A percentile compares a stretch with the other conserved stretches of the same genome.
Evolutionary conservation across 2,329 filamentous ascomycete species (phyloP).

Genomic region (Penicillium sp.): DNA sequence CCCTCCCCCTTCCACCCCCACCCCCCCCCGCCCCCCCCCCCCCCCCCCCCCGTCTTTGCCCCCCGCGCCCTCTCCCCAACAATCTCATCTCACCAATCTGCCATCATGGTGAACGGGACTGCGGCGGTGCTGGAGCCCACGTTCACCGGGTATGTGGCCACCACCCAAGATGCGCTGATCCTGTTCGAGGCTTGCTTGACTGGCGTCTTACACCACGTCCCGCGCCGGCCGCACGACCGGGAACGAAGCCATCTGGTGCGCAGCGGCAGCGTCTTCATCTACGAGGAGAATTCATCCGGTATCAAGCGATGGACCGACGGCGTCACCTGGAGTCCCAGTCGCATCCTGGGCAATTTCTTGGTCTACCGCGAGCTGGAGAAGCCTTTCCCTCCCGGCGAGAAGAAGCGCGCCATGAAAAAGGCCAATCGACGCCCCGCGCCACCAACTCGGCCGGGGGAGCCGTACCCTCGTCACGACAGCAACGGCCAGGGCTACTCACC

Average conservation of each 20-base stretch:
- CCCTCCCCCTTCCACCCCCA: background rate
- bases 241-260: conserved; percentile 74
- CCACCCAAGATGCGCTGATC: conserved; percentile 71
- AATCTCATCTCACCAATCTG: too few species aligned
- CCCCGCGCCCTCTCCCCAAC: too few species aligned
- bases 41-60: conserved; percentile 9
- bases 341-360: conserved; percentile 79
- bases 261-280: conserved; percentile 85
- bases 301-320: conserved; percentile 96
- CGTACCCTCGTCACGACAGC: conserved; percentile 48
- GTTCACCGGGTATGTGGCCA: conserved; percentile 64
- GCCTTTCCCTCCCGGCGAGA: conserved; percentile 76
- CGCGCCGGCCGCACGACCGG: conserved; percentile 79
- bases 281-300: conserved; percentile 83
- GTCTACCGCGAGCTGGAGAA: conserved; percentile 79
- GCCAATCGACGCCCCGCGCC: conserved; percentile 49
- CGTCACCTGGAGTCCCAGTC: conserved; percentile 83
- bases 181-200: conserved; percentile 76
- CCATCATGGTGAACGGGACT: conserved; percentile 43
- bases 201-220: conserved; percentile 69
- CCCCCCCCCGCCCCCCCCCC: background rate
- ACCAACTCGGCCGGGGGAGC: conserved; percentile 51
- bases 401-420: conserved; percentile 77
- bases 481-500: conserved; percentile 43
- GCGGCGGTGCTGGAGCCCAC: conserved; percentile 59